Percentiles rank a stretch among this genome's conserved stretches.
phyloP scores from a whole-genome alignment of 805 yeast genomes.

The Teunomyces lycoperdinae region DNA sequence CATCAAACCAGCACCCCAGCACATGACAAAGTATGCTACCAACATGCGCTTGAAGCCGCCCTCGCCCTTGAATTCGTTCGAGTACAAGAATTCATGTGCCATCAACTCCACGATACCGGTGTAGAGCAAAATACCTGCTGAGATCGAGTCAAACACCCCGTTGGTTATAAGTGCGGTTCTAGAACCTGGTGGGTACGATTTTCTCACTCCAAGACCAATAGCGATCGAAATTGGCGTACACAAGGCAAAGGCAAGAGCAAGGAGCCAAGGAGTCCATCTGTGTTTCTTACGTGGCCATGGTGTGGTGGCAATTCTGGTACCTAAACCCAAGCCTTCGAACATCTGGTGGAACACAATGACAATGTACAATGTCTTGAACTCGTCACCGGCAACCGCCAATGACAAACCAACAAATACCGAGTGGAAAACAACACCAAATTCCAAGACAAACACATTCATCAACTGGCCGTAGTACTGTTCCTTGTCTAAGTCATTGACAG shows the following conservation, averaged over 20 bases:
- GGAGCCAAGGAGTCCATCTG: conserved; percentile 48
- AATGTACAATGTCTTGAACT: conserved; percentile 66
- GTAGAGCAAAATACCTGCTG: conserved; percentile 35
- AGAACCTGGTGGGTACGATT: conserved; percentile 31
- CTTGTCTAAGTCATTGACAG: conserved; percentile 28
- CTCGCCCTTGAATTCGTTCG: conserved; percentile 61
- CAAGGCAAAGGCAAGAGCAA: conserved; percentile 27
- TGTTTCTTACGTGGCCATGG: conserved; percentile 46
- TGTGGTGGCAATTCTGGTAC: conserved; percentile 66
- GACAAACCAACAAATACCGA: conserved; percentile 80
- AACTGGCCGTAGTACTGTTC: conserved; percentile 58
- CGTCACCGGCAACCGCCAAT: conserved; percentile 74
- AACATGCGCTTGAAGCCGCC: conserved; percentile 51
- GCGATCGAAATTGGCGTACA: conserved; percentile 36
- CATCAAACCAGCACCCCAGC: conserved; percentile 74
- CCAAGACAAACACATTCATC: conserved; percentile 58
- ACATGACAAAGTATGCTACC: conserved; percentile 51
- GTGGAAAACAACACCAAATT: conserved; percentile 80
- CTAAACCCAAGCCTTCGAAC: conserved; percentile 85
- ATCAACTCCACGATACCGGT: conserved; percentile 37
- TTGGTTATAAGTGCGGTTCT: conserved; percentile 30
- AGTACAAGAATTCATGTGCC: conserved; percentile 39
- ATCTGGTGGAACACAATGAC: conserved; percentile 75
- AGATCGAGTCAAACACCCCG: conserved; percentile 34
- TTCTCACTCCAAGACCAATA: conserved; percentile 34